A percentile compares a stretch with the other conserved stretches of the same genome.
These are phyloP conservation scores for Colletotrichum cereale DNA, from an alignment of 2,329 filamentous ascomycete genomes.

Conservation along the genomic window DNA sequence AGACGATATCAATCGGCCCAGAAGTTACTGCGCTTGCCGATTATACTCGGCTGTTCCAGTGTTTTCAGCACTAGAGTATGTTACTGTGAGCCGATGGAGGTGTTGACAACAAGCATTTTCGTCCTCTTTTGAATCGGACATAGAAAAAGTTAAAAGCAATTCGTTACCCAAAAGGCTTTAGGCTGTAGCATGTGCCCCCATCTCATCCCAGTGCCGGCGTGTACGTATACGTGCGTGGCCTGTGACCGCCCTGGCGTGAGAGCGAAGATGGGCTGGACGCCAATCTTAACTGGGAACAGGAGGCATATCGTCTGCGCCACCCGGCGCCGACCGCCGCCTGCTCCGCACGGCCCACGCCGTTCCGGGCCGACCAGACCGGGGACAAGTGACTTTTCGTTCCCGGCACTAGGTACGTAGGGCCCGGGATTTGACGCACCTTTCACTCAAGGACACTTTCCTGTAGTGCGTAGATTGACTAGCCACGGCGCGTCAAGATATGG, in stretches of 20 bases:
- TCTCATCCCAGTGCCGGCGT: background rate
- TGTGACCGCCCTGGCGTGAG: background rate
- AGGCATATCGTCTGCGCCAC: constrained; percentile 1
- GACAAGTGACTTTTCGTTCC: background rate
- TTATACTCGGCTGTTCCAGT: background rate
- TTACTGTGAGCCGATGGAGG: background rate
- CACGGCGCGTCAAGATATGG: background rate
- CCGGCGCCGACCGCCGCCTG: constrained; percentile 19
- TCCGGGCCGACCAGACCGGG: constrained; percentile 16
- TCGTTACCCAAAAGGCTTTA: constrained; percentile 13
- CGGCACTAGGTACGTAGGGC: too few relatives aligned
- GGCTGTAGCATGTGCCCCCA: background rate
- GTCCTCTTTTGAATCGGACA: background rate
- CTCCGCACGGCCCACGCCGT: constrained; percentile 18
- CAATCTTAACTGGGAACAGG: background rate
- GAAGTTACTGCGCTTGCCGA: background rate
- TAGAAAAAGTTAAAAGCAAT: constrained; percentile 26
- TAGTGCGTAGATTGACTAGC: background rate
- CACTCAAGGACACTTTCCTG: background rate
- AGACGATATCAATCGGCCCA: background rate
- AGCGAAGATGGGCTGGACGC: background rate
- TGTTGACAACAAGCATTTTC: constrained; percentile 1
- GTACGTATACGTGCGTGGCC: background rate
- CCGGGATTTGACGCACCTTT: background rate
- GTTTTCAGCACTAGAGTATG: background rate